These are phyloP conservation scores for Dipodascopsis uninucleata DNA, from an alignment of 805 yeast species.

Conservation along the genomic window DNA sequence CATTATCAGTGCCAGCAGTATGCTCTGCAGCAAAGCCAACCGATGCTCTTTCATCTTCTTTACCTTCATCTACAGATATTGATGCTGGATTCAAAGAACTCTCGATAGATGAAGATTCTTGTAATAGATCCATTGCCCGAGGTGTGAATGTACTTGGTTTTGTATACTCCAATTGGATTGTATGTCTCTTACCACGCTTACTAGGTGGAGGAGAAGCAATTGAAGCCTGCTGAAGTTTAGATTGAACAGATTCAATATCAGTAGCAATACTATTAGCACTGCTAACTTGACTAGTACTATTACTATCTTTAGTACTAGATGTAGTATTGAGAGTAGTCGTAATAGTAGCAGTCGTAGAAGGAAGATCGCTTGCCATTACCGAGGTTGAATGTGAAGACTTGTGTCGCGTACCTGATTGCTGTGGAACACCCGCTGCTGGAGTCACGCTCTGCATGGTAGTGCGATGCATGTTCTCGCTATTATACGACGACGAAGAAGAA, in stretches of 20 bases:
- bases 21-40: too few relatives aligned
- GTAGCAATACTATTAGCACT: background rate
- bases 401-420: too few relatives aligned
- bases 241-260: slow-evolving; percentile 22
- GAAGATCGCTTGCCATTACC: slow-evolving; percentile 14
- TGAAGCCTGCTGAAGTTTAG: slow-evolving; percentile 17
- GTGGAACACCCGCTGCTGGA: too few relatives aligned
- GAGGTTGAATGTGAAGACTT: slow-evolving; percentile 2
- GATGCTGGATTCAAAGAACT: too few relatives aligned
- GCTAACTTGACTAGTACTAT: background rate
- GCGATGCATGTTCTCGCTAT: slow-evolving; percentile 1
- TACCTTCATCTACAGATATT: too few relatives aligned
- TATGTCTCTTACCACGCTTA: slow-evolving; percentile 22
- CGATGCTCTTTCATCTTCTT: too few relatives aligned
- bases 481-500: background rate
- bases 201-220: slow-evolving; percentile 4
- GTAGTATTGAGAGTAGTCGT: background rate
- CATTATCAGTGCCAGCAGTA: too few relatives aligned
- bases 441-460: slow-evolving; percentile 4
- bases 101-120: too few relatives aligned
- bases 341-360: slow-evolving; percentile 5
- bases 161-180: slow-evolving; percentile 23
- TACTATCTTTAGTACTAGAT: background rate
- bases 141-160: slow-evolving; percentile 22
- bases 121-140: slow-evolving; percentile 23